phyloP scores from a whole-genome alignment of 2,329 filamentous ascomycete species.

The Trichoderma harzianum region DNA sequence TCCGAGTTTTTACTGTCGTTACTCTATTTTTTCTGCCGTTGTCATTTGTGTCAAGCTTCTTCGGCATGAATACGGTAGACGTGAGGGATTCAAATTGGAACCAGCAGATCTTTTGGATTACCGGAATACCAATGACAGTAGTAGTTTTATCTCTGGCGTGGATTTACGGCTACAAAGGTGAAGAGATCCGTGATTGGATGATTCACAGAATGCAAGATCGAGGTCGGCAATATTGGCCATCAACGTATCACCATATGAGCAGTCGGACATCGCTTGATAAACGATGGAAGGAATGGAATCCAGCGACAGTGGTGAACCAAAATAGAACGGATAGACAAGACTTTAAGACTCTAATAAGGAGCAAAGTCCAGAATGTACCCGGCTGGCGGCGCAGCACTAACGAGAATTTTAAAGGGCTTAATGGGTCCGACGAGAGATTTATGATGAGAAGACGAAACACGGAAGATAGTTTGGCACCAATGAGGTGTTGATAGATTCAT shows the following conservation, averaged over 20 bases:
- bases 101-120: conserved; percentile 42
- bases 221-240: neutral
- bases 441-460: neutral
- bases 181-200: neutral
- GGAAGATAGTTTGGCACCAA: neutral
- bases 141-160: neutral
- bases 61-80: conserved; percentile 46
- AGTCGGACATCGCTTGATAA: neutral
- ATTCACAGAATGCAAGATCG: neutral
- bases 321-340: neutral
- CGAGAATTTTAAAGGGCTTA: neutral
- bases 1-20: conserved; percentile 40
- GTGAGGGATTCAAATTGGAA: conserved; percentile 37
- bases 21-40: conserved; percentile 37
- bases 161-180: neutral
- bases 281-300: neutral
- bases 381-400: neutral
- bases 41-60: conserved; percentile 27
- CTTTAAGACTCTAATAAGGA: neutral
- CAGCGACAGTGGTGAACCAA: neutral
- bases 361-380: neutral
- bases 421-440: neutral
- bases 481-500: neutral
- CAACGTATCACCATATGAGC: too few species aligned
- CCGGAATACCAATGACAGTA: conserved; percentile 30